Evolutionary conservation across 306 rosid species (phyloP), one percentile per base, ranked within the genome.

Genomic region (Parietaria judaica): DNA sequence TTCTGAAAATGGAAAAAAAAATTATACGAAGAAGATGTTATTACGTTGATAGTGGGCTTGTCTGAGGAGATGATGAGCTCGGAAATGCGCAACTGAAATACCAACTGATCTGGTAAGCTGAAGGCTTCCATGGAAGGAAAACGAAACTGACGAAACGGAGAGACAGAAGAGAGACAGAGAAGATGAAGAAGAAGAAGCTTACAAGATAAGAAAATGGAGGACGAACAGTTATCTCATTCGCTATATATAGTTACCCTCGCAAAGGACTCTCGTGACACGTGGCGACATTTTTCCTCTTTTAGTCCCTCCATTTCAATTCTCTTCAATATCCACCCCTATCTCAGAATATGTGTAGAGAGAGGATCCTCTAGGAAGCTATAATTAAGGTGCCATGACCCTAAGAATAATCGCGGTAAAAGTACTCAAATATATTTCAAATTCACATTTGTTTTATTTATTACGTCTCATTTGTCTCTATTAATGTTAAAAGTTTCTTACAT

Each of bases 141-240:
- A 41, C 45, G 45, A 41, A 49, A 66, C 34, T 63, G 35, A 3
- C 63, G 44, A 63, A 55, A 70, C 41, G 68, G 56, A 48, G 48
- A 35, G 9, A 51, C 54, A 36, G 14, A 54, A 63, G 45, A 12
- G 54, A 68, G 64, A 70, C 49, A 60, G 64, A 74, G 50, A 58
- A 60, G 58, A 34, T 23, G 17, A 41, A 51, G 43, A 14, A 2
- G 10, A 67, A 49, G 56, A 41, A 36, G 47, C 47, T 23, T 23
- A 0, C 31, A 23, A 36, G 79, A 71, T 64, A 74, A 38, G 68
- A 74, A 74, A 63, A 50, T 68, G 74, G 78, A 57, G 64, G 74
- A 63, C 71, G 58, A 64, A 41, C 14, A 41, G 39, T 34, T 34
- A 61, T 61, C 31, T n/a, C 10, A 49, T n/a, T 4, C 14, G 53